Evolutionary conservation across 2,329 filamentous ascomycete species (phyloP), one percentile per base, ranked within the genome.

Genomic region (Coniella vitis): DNA sequence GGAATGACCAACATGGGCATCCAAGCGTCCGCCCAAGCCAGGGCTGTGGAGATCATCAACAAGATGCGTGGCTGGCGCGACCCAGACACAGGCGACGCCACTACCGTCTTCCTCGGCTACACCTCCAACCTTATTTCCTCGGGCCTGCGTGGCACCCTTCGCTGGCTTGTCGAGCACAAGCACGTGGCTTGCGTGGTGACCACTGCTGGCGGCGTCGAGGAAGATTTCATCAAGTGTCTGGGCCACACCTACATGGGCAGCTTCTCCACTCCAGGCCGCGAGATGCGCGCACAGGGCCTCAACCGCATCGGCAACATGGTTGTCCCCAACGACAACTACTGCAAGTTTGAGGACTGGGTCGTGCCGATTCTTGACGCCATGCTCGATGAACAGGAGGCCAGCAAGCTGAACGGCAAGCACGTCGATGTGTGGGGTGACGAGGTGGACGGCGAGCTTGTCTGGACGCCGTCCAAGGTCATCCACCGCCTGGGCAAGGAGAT

Each of bases 101-200:
- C 93, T 16, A 97, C 93, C 52, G 91, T 98, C 59, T 97, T 98
- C 68, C 80, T 98, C 8, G 93, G 93, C 49, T 98, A 96, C 71
- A 98, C 93, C 9, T 95, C 89, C 44, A 98, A 98, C 65, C 77
- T 98, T 59, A 96, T 98, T 61, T 97, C 93, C 0, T 98, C 91
- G 3, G 93, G 93, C 8, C 79, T 98, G 25, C 82, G 93, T 47
- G 90, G 95, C 57, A 90, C 90, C 32, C 74, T 98, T 56, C 87
- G 93, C 49, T 98, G 90, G 71, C 80, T 98, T 1, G 90, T 94
- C 38, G 80, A 97, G 70, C 90, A 98, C 70, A 84, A 83, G 55
- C 90, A 97, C 64, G 83, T 98, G 55, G 93, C 89, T 1, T 87
- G 86, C 57, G 88, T 98, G 60, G 93, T 98, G 53, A 95, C 93